Base-by-base conservation (phyloP, 768 basidiomycete species). In the Tricholoma saponaceum region DNA sequence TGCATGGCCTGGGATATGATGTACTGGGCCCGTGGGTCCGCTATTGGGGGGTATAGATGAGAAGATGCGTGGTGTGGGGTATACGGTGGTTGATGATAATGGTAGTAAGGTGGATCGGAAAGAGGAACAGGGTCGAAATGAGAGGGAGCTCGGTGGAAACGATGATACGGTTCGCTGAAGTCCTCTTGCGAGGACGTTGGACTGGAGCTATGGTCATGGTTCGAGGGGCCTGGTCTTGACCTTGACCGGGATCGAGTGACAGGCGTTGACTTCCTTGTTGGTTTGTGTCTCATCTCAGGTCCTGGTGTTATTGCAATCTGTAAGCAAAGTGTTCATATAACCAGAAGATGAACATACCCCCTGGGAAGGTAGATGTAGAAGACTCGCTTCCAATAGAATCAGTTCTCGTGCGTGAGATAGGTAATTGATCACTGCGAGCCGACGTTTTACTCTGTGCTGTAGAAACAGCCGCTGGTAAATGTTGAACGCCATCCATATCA, bases 1-100 rank as follows among this genome's bases (percentile, higher is more conserved):
- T 77, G 76, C 74, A 79, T 73, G 14, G 76, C 75, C 43, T 75
- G 74, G 0, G 74, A 65, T 39, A 80, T 71, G 43, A 80, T 74
- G 32, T 71, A 68, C 53, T 79, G 76, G 0, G 75, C 74, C 14
- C 72, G 74, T 6, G 73, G 72, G 59, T 79, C 74, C 12, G 70
- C 72, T 26, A 76, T 69, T 30, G 73, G 74, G 0, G 67, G 58
- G 60, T 68, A 72, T 39, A 66, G 58, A 4, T 64, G 60, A 5
- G 70, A 62, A 9, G 62, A 62, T 39, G 18, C 39, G 52, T 62
- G 62, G 5, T 63, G 62, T 9, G 60, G 54, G 8, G 67, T 67
- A 41, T 64, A 55, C 7, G 61, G 60, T 9, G 62, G 65, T 35
- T 33, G 49, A 52, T 62, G 61, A 4, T 64, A 61, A 4, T 59